These are phyloP conservation scores for Penicillium occitanis DNA, from an alignment of 2,329 filamentous ascomycete genomes.

Conservation along the genomic window DNA sequence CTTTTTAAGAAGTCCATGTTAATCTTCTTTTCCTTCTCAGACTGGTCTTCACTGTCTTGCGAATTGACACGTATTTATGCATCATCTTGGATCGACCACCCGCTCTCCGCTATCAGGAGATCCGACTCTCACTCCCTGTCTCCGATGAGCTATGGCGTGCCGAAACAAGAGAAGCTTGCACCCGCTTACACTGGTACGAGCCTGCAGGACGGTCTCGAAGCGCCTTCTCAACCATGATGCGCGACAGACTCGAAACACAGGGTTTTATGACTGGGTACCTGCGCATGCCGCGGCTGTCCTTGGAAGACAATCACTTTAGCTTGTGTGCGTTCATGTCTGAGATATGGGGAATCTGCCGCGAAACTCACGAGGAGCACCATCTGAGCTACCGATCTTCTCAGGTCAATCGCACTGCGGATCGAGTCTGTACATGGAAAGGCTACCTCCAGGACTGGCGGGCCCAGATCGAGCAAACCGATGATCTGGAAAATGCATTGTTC, in stretches of 20 bases:
- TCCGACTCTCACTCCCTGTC: neutral
- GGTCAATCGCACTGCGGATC: neutral
- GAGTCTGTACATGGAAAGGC: neutral
- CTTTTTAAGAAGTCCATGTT: neutral
- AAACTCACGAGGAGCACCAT: neutral
- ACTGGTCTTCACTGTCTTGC: neutral
- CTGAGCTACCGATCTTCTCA: neutral
- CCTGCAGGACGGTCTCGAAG: neutral
- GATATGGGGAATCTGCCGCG: neutral
- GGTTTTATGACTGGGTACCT: neutral
- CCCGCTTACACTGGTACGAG: neutral
- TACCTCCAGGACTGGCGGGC: neutral
- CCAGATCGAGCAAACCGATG: neutral
- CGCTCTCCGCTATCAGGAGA: neutral
- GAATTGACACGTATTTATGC: neutral
- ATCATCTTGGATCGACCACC: neutral
- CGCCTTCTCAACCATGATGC: neutral
- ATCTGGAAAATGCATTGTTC: neutral
- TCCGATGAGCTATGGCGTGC: neutral
- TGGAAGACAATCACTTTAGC: neutral
- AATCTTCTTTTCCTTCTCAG: neutral
- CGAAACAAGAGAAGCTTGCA: neutral
- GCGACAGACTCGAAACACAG: neutral
- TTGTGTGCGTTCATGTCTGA: neutral
- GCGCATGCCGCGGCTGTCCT: neutral